These are phyloP conservation scores for Ogataea allantospora DNA, from an alignment of 805 yeast genomes.

Conservation along the genomic window DNA sequence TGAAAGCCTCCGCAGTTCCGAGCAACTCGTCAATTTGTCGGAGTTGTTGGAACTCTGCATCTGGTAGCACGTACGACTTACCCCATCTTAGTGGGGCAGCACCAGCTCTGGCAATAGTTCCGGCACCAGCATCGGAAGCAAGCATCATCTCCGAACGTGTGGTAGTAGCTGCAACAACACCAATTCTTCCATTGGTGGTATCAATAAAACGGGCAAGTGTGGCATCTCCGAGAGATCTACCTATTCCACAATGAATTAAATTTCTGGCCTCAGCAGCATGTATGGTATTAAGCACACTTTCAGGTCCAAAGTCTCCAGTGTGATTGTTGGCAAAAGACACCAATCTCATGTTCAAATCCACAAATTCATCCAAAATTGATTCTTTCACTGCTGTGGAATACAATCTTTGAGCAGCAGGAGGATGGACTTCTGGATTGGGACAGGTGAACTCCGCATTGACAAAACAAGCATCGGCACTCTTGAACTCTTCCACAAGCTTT, in stretches of 20 bases:
- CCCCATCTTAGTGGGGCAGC: slow-evolving; percentile 30
- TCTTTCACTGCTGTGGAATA: slow-evolving; percentile 30
- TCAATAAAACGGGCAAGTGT: slow-evolving; percentile 26
- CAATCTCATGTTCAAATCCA: slow-evolving; percentile 25
- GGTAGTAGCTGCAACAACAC: slow-evolving; percentile 26
- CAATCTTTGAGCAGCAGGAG: slow-evolving; percentile 28
- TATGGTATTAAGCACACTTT: slow-evolving; percentile 27
- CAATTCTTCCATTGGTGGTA: slow-evolving; percentile 29
- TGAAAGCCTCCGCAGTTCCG: slow-evolving; percentile 30
- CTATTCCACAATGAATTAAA: slow-evolving; percentile 26
- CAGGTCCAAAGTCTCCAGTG: slow-evolving; percentile 29
- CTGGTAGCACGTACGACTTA: slow-evolving; percentile 28
- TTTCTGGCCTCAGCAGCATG: slow-evolving; percentile 27
- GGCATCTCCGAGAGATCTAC: slow-evolving; percentile 30
- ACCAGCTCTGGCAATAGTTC: slow-evolving; percentile 29
- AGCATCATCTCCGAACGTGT: slow-evolving; percentile 30
- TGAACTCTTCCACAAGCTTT: slow-evolving; percentile 22
- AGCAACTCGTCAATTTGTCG: slow-evolving; percentile 28
- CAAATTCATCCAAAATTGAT: slow-evolving; percentile 25
- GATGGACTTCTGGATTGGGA: slow-evolving; percentile 28
- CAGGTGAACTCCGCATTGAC: slow-evolving; percentile 31
- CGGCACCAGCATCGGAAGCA: slow-evolving; percentile 28
- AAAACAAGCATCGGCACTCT: slow-evolving; percentile 27
- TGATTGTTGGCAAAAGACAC: slow-evolving; percentile 31
- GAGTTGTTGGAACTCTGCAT: slow-evolving; percentile 25